Conservation (phyloP, 768 basidiomycete species). For the Pulveroboletus sp. region DNA sequence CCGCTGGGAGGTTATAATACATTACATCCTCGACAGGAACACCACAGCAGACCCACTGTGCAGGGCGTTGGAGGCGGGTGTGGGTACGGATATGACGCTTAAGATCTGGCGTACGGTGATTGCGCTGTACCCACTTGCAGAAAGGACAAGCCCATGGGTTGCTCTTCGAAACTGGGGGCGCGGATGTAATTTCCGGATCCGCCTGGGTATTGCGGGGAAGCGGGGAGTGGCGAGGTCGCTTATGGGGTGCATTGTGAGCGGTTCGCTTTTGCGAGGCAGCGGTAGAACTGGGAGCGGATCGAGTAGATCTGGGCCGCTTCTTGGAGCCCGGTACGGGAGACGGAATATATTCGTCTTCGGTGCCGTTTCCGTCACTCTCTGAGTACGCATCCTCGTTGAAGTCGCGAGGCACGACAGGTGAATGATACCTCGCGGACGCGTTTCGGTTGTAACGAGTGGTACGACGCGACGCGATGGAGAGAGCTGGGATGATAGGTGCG, state of each 20-base stretch:
- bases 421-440: not conserved
- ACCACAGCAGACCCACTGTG: slow-evolving; percentile 40
- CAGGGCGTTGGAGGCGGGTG: slow-evolving; percentile 33
- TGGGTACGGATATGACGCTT: slow-evolving; percentile 59
- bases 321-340: slow-evolving; percentile 32
- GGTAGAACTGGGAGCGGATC: not conserved
- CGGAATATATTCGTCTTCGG: slow-evolving; percentile 47
- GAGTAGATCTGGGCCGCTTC: slow-evolving; percentile 32
- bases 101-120: slow-evolving; percentile 55
- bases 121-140: slow-evolving; percentile 47
- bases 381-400: slow-evolving; percentile 31
- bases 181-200: slow-evolving; percentile 13
- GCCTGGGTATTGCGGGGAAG: slow-evolving; percentile 49
- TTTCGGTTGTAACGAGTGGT: slow-evolving; percentile 15
- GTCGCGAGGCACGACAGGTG: slow-evolving; percentile 3
- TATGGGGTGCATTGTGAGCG: slow-evolving; percentile 8
- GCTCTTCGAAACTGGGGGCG: slow-evolving; percentile 21
- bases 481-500: not conserved
- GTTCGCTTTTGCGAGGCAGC: slow-evolving; percentile 5
- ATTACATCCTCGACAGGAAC: slow-evolving; percentile 26
- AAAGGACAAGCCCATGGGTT: slow-evolving; percentile 44
- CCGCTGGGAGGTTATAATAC: slow-evolving; percentile 18
- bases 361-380: slow-evolving; percentile 38
- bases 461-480: slow-evolving; percentile 5
- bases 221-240: slow-evolving; percentile 33